phyloP scores from a whole-genome alignment of 352 stramenopile genomes.

The Albugo laibachii region DNA sequence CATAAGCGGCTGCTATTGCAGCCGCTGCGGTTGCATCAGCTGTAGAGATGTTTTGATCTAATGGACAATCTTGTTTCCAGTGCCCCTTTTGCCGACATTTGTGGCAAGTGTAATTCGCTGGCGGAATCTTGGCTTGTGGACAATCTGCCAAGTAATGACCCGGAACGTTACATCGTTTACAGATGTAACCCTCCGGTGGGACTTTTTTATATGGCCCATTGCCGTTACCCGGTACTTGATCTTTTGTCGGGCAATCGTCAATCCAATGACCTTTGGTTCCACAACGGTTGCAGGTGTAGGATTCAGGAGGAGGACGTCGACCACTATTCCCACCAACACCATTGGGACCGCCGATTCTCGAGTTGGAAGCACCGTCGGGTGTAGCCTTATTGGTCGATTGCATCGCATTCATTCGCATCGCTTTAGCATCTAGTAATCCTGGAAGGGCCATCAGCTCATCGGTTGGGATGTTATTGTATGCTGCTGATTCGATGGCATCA shows the following conservation, averaged over 20 bases:
- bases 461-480: neutral
- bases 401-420: slow-evolving; percentile 43
- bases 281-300: slow-evolving; percentile 77
- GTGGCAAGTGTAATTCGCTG: slow-evolving; percentile 65
- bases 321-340: slow-evolving; percentile 1
- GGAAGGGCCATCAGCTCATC: slow-evolving; percentile 11
- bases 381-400: slow-evolving; percentile 21
- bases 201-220: slow-evolving; percentile 16
- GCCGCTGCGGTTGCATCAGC: slow-evolving; percentile 20
- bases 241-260: slow-evolving; percentile 71
- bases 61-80: slow-evolving; percentile 75
- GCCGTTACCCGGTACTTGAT: slow-evolving; percentile 19
- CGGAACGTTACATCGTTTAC: slow-evolving; percentile 69
- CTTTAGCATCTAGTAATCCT: slow-evolving; percentile 37
- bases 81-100: slow-evolving; percentile 76
- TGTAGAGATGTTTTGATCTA: slow-evolving; percentile 38
- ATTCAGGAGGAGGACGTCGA: slow-evolving; percentile 46
- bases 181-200: slow-evolving; percentile 61
- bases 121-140: slow-evolving; percentile 63
- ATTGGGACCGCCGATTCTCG: neutral
- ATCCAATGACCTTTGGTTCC: slow-evolving; percentile 76
- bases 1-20: slow-evolving; percentile 12
- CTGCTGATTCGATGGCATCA: slow-evolving; percentile 16
- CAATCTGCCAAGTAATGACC: slow-evolving; percentile 79
- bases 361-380: neutral